Conservation (phyloP, 108 stramenopile genomes). For the Aurantiochytrium sp. region DNA sequence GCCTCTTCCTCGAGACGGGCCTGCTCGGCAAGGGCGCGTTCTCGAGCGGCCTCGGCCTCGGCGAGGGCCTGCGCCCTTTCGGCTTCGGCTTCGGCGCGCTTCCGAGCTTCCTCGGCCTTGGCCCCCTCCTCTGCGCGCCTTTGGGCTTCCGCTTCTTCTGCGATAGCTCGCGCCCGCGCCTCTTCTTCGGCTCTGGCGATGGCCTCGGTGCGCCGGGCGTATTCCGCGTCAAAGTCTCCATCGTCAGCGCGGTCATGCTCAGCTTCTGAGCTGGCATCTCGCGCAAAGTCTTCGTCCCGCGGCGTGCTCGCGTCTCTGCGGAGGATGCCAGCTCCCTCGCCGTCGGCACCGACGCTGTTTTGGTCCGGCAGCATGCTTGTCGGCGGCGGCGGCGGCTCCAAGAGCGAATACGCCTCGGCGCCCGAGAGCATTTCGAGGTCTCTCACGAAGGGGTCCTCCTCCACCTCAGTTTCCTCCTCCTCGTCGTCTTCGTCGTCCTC, state of each 20-base stretch:
- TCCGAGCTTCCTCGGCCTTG: background rate
- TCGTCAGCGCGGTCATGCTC: too few relatives aligned
- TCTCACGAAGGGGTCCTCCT: background rate
- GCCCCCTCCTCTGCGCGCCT: background rate
- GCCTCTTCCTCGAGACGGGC: background rate
- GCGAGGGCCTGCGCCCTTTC: background rate
- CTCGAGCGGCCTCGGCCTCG: background rate
- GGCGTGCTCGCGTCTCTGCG: too few relatives aligned
- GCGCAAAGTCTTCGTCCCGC: too few relatives aligned
- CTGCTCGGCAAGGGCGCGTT: background rate
- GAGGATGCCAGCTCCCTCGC: too few relatives aligned
- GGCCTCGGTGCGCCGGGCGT: background rate
- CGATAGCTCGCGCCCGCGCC: background rate
- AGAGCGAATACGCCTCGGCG: background rate
- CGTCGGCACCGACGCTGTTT: too few relatives aligned
- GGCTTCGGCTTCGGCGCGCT: background rate
- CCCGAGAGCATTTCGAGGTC: background rate
- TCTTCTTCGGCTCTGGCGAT: background rate
- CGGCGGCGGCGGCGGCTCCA: background rate
- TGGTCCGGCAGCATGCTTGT: too few relatives aligned
- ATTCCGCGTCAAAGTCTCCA: background rate
- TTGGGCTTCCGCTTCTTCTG: background rate
- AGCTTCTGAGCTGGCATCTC: too few relatives aligned
- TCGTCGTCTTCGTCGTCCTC: too few relatives aligned
- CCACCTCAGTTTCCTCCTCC: background rate